Evolutionary conservation across 306 rosid species (phyloP), one percentile per base, ranked within the genome.

Genomic region (Lithocarpus polystachyus): DNA sequence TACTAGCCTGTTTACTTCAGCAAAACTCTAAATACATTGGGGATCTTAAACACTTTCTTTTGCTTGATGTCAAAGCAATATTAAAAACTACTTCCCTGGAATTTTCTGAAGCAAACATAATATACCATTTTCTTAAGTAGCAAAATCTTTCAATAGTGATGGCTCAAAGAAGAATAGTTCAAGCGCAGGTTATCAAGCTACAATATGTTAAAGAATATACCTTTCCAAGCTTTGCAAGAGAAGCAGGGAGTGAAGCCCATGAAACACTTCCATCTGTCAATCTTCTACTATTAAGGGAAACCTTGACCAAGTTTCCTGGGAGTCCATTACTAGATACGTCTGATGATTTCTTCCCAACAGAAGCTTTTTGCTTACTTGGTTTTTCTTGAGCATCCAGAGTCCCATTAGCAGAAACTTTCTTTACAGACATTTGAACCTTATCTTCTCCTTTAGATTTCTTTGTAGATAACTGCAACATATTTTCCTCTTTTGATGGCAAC

Each of bases 191-290:
- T 68, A 62, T 67, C 53, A 77, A 14, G 74, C 31, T 65, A 74
- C 37, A 74, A 37, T 52, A 54, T 65, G 56, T 68, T 52, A 40
- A n/a, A 55, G 62, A 56, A 24, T 78, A 65, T 87, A 96, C 99
- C 99, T 78, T 91, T 71, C 98, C 99, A 75, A 96, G 99, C 91
- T 91, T 96, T 80, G 96, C 92, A 64, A 96, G 89, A 35, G 97
- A 89, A 48, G 96, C 82, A 5, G 98, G 98, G 29, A 96, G 93
- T 23, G 94, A 88, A 86, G 93, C 77, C 98, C 98, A 96, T 51
- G 93, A 91, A 80, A 87, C 87, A 85, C 87, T 87, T 56, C 88
- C 87, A 65, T 96, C 97, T 24, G 89, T 84, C 89, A 93, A 86
- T 75, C 86, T 91, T 87, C 83, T 90, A 75, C 85, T 81, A 82